Percentiles rank a stretch among this genome's conserved stretches.
Conservation (phyloP, 768 basidiomycete species). For the Mycena crocata region DNA sequence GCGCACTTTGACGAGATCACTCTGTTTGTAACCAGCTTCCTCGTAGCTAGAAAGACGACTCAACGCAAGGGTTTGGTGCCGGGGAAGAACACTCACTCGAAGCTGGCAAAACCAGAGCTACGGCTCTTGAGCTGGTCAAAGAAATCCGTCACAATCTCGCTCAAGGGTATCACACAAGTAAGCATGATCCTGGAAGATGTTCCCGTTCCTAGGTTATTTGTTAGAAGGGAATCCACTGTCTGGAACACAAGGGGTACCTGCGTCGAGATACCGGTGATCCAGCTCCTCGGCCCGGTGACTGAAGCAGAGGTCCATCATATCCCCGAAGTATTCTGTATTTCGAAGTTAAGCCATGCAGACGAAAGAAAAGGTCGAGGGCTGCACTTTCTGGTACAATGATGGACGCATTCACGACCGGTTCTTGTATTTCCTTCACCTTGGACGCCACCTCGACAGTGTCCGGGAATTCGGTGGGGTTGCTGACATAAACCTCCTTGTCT, state of each 20-base stretch:
- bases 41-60: slow-evolving; percentile 75
- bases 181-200: slow-evolving; percentile 79
- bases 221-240: background rate
- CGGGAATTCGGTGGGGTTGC: slow-evolving; percentile 97
- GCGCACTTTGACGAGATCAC: slow-evolving; percentile 84
- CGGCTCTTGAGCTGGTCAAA: slow-evolving; percentile 95
- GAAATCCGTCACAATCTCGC: slow-evolving; percentile 95
- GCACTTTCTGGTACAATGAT: slow-evolving; percentile 95
- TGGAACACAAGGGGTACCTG: slow-evolving; percentile 35
- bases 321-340: slow-evolving; percentile 90
- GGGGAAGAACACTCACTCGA: slow-evolving; percentile 70
- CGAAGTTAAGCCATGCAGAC: background rate
- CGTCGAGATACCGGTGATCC: slow-evolving; percentile 87
- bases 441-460: slow-evolving; percentile 73
- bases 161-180: slow-evolving; percentile 86
- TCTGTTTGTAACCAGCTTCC: slow-evolving; percentile 87
- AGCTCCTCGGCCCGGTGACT: slow-evolving; percentile 85
- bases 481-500: slow-evolving; percentile 73
- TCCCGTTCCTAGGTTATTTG: slow-evolving; percentile 44
- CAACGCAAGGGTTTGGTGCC: background rate
- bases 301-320: slow-evolving; percentile 96
- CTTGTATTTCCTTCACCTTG: slow-evolving; percentile 82
- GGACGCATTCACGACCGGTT: slow-evolving; percentile 92
- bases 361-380: slow-evolving; percentile 18
- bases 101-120: slow-evolving; percentile 91